Evolutionary conservation across 1,284 basidiomycete genomes (phyloP), one percentile per base, ranked within the genome.

Genomic region (Marasmius fiardii): DNA sequence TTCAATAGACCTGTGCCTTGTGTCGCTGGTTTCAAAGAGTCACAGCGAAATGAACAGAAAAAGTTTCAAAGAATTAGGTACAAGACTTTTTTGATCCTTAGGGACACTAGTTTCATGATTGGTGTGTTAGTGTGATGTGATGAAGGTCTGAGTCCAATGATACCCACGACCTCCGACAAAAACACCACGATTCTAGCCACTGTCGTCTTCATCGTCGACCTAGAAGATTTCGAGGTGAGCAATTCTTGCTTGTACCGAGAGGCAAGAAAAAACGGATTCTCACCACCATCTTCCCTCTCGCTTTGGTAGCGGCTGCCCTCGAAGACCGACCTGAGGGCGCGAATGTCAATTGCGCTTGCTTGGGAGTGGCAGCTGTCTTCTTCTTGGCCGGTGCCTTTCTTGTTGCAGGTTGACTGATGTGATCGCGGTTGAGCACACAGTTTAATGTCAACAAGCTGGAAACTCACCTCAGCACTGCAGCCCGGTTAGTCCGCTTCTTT

Each of bases 361-460:
- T 78, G 24, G 70, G 51, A 54, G 73, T 68, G 3, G 79, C 67
- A 1, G 80, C 65, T 58, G 71, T 63, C 51, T 70, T 73, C 54
- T 82, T 86, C 70, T 79, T 88, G 7, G 82, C 76, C 11, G 85
- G 75, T 5, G 86, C 73, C 63, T 82, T 88, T 69, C 82, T 88
- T 24, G 74, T 63, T 12, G 74, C 64, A 57, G 73, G 74, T 71
- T 64, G 77, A 62, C 72, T 79, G 43, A 41, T 31, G 45, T 52
- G 53, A 35, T 53, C 49, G 49, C 44, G 24, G 10, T 51, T 51
- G 26, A 24, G 28, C 8, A 49, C 14, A 18, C n/a, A n/a, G 41
- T 12, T 26, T 11, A 33, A 52, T 33, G 43, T 37, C 59, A 51
- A 63, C 68, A 60, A 21, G 52, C 51, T 51, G 49, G 34, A 48